Evolutionary conservation across 2,329 filamentous ascomycete species (phyloP).

Genomic region (Pseudogymnoascus sp.): DNA sequence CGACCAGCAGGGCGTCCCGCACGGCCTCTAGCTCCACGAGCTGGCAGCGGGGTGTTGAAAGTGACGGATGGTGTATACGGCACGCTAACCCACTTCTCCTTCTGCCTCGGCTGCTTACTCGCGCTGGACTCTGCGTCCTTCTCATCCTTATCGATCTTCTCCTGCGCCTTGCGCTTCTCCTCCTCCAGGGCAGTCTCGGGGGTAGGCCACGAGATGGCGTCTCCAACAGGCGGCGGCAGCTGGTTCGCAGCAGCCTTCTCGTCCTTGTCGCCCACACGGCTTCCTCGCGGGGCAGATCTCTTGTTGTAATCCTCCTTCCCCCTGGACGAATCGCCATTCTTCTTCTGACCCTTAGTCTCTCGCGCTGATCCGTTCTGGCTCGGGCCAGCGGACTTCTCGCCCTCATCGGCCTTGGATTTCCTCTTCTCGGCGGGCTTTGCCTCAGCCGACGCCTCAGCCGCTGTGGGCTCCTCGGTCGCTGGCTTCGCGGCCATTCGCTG

Average conservation of each 20-base stretch:
- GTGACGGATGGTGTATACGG: slow-evolving; percentile 75
- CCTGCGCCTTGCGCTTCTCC: slow-evolving; percentile 61
- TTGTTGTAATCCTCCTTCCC: slow-evolving; percentile 25
- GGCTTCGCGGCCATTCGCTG: slow-evolving; percentile 55
- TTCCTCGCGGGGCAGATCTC: slow-evolving; percentile 24
- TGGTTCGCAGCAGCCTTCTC: slow-evolving; percentile 26
- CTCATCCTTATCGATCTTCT: slow-evolving; percentile 60
- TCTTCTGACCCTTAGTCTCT: slow-evolving; percentile 31
- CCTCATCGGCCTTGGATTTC: slow-evolving; percentile 28
- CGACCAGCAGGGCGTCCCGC: slow-evolving; percentile 27
- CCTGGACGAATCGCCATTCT: slow-evolving; percentile 29
- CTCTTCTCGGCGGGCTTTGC: slow-evolving; percentile 25
- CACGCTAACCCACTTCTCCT: slow-evolving; percentile 79
- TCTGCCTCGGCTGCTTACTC: slow-evolving; percentile 49
- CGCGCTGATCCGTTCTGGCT: slow-evolving; percentile 24
- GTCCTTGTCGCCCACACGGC: slow-evolving; percentile 23
- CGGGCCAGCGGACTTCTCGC: slow-evolving; percentile 27
- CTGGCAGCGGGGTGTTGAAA: slow-evolving; percentile 76
- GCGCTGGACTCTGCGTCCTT: slow-evolving; percentile 43
- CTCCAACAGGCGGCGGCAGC: slow-evolving; percentile 58
- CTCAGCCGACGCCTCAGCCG: background rate
- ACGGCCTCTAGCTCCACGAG: slow-evolving; percentile 42
- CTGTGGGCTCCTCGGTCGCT: background rate
- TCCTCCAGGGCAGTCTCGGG: slow-evolving; percentile 72
- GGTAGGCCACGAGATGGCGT: slow-evolving; percentile 81